Conservation (phyloP, 805 yeast species). For the Schizosaccharomyces japonicus region DNA sequence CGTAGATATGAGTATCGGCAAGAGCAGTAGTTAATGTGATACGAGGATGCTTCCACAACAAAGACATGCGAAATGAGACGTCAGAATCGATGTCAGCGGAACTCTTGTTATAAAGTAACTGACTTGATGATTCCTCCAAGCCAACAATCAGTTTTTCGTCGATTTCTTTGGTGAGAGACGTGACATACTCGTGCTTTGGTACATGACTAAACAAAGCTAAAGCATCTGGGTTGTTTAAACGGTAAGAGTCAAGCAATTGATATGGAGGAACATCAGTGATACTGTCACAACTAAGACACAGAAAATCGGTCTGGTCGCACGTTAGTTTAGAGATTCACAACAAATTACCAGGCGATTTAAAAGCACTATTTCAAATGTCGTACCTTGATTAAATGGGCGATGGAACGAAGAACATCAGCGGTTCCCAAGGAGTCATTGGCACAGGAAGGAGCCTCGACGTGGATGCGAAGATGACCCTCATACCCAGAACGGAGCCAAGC, state of each 20-base stretch:
- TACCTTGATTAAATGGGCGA: conserved; percentile 16
- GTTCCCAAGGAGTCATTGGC: conserved; percentile 28
- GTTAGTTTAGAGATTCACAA: no score
- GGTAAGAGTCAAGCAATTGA: conserved; percentile 56
- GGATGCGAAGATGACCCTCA: conserved; percentile 27
- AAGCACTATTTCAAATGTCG: no score
- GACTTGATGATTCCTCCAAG: background rate
- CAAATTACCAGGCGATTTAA: no score
- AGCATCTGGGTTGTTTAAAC: conserved; percentile 23
- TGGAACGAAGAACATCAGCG: conserved; percentile 36
- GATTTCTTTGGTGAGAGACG: background rate
- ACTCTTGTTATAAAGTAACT: conserved; percentile 14
- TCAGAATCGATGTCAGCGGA: conserved; percentile 49
- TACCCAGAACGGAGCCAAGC: conserved; percentile 11
- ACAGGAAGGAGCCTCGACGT: conserved; percentile 16
- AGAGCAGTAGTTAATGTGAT: conserved; percentile 53
- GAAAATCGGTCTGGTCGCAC: conserved; percentile 31
- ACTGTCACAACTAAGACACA: conserved; percentile 83
- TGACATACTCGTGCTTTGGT: background rate
- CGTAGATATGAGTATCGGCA: conserved; percentile 48
- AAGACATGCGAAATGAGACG: conserved; percentile 55
- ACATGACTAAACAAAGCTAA: background rate
- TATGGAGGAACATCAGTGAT: conserved; percentile 83
- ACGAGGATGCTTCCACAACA: conserved; percentile 73
- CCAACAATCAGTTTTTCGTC: background rate